Percentiles rank a stretch among this genome's conserved stretches.
Conservation (phyloP, 148 eudicot genomes). For the Fagopyrum homotropicum region DNA sequence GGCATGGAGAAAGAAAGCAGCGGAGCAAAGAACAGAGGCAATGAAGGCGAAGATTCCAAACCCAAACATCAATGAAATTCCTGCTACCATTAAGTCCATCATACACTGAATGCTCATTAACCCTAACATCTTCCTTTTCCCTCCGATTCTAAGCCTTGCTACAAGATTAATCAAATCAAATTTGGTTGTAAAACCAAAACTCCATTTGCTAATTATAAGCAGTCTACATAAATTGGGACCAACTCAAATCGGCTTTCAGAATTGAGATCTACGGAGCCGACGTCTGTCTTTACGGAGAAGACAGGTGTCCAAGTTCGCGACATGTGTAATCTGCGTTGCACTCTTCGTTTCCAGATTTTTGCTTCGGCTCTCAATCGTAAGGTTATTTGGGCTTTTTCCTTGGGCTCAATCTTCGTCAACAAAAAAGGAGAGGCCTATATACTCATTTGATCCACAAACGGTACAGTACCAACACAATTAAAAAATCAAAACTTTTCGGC, state of each 20-base stretch:
- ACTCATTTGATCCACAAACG: no score
- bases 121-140: slow-evolving; percentile 30
- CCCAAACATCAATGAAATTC: slow-evolving; percentile 64
- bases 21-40: slow-evolving; percentile 53
- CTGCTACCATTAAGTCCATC: slow-evolving; percentile 65
- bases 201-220: slow-evolving; percentile 1
- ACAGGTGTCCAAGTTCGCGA: background rate
- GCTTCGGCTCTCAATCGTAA: background rate
- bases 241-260: background rate
- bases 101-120: slow-evolving; percentile 47
- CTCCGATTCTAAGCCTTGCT: background rate
- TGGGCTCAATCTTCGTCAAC: no score
- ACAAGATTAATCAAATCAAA: background rate
- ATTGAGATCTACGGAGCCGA: background rate
- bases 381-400: no score
- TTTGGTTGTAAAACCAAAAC: background rate
- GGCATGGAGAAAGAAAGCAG: slow-evolving; percentile 55
- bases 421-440: no score
- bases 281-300: slow-evolving; percentile 4
- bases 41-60: slow-evolving; percentile 58
- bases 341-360: background rate
- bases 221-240: background rate
- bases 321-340: no score
- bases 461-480: no score
- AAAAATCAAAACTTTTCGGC: no score